Evolutionary conservation across 176 grass and related monocot species (phyloP), one percentile per base, ranked within the genome.

Genomic region (Carex myosuroides): DNA sequence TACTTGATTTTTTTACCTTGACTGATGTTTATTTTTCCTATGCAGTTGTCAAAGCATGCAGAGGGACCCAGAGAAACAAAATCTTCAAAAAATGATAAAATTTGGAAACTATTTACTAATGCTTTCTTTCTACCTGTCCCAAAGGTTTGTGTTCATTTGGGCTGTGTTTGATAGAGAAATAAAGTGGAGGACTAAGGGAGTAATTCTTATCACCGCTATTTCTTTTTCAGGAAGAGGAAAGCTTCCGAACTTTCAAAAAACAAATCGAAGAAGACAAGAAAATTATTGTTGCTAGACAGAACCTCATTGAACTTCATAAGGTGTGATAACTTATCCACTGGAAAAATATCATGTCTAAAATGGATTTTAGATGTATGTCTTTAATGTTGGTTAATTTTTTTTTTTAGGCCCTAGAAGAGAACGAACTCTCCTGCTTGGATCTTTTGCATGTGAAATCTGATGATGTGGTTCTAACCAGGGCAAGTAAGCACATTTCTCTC

Each of bases 361-460:
- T 65, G 50, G 48, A 88, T 71, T 70, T 22, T 78, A 21, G 55
- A 35, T 32, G 2, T 41, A 10, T 18, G n/a, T 26, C 29, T 66
- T 50, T 83, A 73, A 50, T 48, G 35, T 80, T 41, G 59, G 3
- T 81, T 35, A 69, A 69, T 76, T 33, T 71, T 74, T n/a, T 77
- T 54, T 84, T 85, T 84, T 85, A 97, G 94, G 94, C 92, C 30
- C 85, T 97, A 69, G 90, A 92, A 86, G 94, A 94, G 66, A 82
- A 97, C 83, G 85, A 92, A 13, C 75, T 97, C 53, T 94, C 90
- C 64, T 97, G 94, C 42, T 59, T 81, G 53, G 90, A 97, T 14
- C 87, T 97, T 91, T 86, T 97, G 90, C 90, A 97, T 85, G 92
- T 97, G 53, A 97, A 94, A 68, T 92, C 87, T 58, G 94, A 94